phyloP scores from a whole-genome alignment of 805 yeast genomes.

The Lipomyces sp. region DNA sequence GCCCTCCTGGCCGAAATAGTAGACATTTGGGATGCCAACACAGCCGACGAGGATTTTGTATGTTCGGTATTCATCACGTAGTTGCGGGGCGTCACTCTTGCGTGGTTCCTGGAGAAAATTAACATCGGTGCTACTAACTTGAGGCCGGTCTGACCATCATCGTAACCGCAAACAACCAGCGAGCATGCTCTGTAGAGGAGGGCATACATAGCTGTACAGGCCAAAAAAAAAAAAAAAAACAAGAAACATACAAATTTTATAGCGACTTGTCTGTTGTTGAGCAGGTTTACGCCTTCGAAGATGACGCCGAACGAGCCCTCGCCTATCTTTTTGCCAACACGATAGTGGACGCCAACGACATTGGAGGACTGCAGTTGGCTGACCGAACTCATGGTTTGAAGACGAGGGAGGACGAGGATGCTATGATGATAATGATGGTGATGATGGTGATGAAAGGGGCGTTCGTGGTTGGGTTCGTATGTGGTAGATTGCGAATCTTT shows the following conservation, averaged over 20 bases:
- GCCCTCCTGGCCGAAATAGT: slow-evolving; percentile 98
- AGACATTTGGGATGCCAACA: slow-evolving; percentile 92
- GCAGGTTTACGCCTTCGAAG: slow-evolving; percentile 91
- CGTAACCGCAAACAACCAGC: no score
- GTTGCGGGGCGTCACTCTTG: slow-evolving; percentile 95
- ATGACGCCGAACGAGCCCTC: slow-evolving; percentile 98
- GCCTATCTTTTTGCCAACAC: slow-evolving; percentile 96
- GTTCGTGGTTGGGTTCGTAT: no score
- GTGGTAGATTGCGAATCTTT: no score
- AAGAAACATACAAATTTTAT: slow-evolving; percentile 70
- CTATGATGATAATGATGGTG: background rate
- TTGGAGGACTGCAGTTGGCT: slow-evolving; percentile 52
- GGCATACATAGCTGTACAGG: background rate
- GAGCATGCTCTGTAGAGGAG: no score
- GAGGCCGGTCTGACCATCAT: no score
- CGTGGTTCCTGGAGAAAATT: slow-evolving; percentile 65
- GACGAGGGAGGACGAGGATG: slow-evolving; percentile 13
- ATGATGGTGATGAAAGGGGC: background rate
- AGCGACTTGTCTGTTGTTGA: slow-evolving; percentile 92
- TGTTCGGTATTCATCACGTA: slow-evolving; percentile 95
- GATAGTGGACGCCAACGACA: slow-evolving; percentile 92
- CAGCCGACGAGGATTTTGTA: slow-evolving; percentile 83
- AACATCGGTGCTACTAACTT: background rate
- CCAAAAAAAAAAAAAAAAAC: background rate
- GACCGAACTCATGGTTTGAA: slow-evolving; percentile 32